Percentiles rank a stretch among this genome's conserved stretches.
These are phyloP conservation scores for Gaillardinia entomophila DNA, from an alignment of 805 yeast species.

Conservation along the genomic window DNA sequence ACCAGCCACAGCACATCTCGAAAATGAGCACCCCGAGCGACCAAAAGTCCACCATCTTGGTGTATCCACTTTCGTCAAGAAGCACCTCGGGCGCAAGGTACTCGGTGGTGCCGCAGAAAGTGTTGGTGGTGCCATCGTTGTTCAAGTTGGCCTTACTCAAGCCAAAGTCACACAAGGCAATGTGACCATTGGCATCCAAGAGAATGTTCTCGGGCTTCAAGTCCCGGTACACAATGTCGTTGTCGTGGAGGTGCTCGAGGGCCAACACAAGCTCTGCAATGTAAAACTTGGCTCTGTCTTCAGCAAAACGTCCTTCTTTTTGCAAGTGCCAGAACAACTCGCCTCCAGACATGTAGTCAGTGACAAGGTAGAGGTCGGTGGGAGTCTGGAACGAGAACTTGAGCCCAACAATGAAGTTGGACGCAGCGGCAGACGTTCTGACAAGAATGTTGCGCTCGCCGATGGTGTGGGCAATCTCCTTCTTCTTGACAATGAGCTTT, in stretches of 20 bases:
- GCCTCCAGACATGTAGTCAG: constrained; percentile 98
- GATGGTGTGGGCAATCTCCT: constrained; percentile 96
- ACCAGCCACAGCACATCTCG: constrained; percentile 99
- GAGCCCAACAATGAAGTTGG: constrained; percentile 92
- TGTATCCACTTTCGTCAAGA: constrained; percentile 92
- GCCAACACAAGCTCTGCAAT: constrained; percentile 95
- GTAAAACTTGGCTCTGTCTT: constrained; percentile 92
- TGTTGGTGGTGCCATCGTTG: constrained; percentile 85
- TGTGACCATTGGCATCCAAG: constrained; percentile 94
- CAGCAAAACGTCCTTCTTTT: constrained; percentile 90
- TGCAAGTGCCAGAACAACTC: constrained; percentile 96
- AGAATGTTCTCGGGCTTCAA: constrained; percentile 94
- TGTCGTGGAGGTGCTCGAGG: constrained; percentile 89
- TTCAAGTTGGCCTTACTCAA: constrained; percentile 88
- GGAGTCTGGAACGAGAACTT: constrained; percentile 97
- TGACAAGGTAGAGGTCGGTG: constrained; percentile 83
- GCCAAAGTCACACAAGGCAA: constrained; percentile 96
- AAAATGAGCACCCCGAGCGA: constrained; percentile 93
- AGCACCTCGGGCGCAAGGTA: constrained; percentile 96
- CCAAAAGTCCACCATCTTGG: constrained; percentile 99
- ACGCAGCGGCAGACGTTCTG: constrained; percentile 80
- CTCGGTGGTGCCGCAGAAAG: constrained; percentile 98
- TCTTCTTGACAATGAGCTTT: constrained; percentile 91
- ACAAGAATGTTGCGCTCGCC: constrained; percentile 95
- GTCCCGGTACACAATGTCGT: constrained; percentile 94